Conservation (phyloP, 1,139 yeast genomes). For the Candida sanyaensis region DNA sequence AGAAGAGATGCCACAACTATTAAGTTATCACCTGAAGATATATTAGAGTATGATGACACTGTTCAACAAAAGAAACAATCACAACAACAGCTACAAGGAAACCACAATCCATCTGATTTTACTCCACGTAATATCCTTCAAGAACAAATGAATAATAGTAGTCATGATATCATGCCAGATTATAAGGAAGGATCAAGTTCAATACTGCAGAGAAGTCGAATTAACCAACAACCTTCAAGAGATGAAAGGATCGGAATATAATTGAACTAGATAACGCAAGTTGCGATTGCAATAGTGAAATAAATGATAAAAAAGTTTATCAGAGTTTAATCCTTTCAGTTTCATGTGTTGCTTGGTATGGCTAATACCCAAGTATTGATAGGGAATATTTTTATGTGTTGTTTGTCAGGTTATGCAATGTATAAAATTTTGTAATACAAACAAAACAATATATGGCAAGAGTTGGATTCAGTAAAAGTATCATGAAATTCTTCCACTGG, state of each 20-base stretch:
- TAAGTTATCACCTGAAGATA: slow-evolving; percentile 65
- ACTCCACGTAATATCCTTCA: slow-evolving; percentile 15
- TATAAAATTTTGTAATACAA: too few relatives aligned
- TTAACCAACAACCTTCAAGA: slow-evolving; percentile 10
- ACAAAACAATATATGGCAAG: too few relatives aligned
- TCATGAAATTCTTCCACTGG: not conserved
- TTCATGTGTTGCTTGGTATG: too few relatives aligned
- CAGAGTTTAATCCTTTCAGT: too few relatives aligned
- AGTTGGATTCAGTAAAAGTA: too few relatives aligned
- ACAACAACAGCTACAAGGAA: slow-evolving; percentile 7
- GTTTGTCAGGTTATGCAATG: not conserved
- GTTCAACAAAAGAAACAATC: slow-evolving; percentile 13
- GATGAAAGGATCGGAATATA: slow-evolving; percentile 23
- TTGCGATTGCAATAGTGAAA: too few relatives aligned
- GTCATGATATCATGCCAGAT: slow-evolving; percentile 12
- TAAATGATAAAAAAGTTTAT: too few relatives aligned
- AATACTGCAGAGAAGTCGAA: slow-evolving; percentile 4
- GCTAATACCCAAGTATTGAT: too few relatives aligned
- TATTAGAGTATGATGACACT: slow-evolving; percentile 58
- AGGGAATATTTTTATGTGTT: too few relatives aligned
- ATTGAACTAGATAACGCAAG: not conserved
- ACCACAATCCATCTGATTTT: slow-evolving; percentile 1
- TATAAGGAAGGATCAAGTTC: slow-evolving; percentile 12
- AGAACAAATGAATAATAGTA: slow-evolving; percentile 18
- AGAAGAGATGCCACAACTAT: slow-evolving; percentile 67